Conservation (phyloP, 371 early-diverging fungal species). For the Basidiobolus meristosporus region DNA sequence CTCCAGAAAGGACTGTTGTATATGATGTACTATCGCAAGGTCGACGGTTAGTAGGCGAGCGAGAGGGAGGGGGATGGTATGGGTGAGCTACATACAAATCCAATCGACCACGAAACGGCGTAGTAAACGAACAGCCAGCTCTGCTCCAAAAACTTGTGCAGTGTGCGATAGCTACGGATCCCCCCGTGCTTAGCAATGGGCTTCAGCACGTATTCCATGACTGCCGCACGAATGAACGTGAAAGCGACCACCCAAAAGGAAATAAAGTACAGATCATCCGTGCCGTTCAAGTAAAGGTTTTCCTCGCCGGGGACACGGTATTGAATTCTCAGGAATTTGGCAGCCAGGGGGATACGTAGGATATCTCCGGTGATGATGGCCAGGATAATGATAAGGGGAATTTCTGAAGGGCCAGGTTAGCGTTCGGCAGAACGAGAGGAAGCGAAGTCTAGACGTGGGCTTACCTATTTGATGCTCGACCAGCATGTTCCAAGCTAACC, state of each 20-base stretch:
- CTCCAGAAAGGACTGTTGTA: not conserved
- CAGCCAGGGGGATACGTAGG: too few relatives aligned
- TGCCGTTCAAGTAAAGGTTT: too few relatives aligned
- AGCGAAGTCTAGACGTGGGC: too few relatives aligned
- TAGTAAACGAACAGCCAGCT: conserved; percentile 31
- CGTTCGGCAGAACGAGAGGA: too few relatives aligned
- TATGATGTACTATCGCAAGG: conserved; percentile 1
- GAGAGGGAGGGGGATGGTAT: not conserved
- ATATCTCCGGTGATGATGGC: too few relatives aligned
- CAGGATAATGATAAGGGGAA: too few relatives aligned
- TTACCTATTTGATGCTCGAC: too few relatives aligned
- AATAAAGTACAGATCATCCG: conserved; percentile 2
- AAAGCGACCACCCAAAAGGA: not conserved
- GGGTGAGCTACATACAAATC: not conserved
- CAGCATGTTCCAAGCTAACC: too few relatives aligned
- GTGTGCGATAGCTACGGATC: conserved; percentile 21
- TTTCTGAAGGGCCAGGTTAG: too few relatives aligned
- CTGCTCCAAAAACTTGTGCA: conserved; percentile 46
- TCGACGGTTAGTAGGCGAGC: not conserved
- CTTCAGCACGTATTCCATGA: not conserved
- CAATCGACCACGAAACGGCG: conserved; percentile 6
- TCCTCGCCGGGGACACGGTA: too few relatives aligned
- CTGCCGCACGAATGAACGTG: not conserved
- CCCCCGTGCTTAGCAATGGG: conserved; percentile 6
- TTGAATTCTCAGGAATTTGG: too few relatives aligned